Percentiles rank a stretch among this genome's conserved stretches.
phyloP scores from a whole-genome alignment of 1,284 basidiomycete species.

The Heterobasidion irregulare region DNA sequence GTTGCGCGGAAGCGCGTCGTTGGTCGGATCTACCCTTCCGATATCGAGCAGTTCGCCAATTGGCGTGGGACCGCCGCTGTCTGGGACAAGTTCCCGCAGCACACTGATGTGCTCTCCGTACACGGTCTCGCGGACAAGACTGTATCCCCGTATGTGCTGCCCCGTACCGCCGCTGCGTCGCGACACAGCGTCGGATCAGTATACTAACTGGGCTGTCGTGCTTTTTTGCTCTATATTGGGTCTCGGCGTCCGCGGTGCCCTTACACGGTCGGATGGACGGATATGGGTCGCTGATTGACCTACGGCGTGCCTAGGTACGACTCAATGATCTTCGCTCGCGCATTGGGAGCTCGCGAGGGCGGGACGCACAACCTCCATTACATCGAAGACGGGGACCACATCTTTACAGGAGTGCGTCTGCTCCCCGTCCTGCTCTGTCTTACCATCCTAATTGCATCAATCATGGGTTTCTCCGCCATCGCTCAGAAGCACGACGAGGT shows the following conservation, averaged over 20 bases:
- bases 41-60: slow-evolving; percentile 47
- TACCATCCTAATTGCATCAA: not conserved
- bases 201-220: not conserved
- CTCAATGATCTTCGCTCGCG: slow-evolving; percentile 56
- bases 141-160: slow-evolving; percentile 53
- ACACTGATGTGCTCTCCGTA: slow-evolving; percentile 55
- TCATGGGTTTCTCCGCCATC: not conserved
- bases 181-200: not conserved
- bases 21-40: slow-evolving; percentile 44
- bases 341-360: slow-evolving; percentile 43
- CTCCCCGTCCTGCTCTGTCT: not conserved
- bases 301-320: slow-evolving; percentile 44
- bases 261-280: too few relatives aligned
- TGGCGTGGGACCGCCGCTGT: slow-evolving; percentile 54
- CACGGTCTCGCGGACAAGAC: slow-evolving; percentile 58
- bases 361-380: slow-evolving; percentile 63
- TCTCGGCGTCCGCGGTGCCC: not conserved
- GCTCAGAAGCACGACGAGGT: slow-evolving; percentile 47
- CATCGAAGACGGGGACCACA: slow-evolving; percentile 67
- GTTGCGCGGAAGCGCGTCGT: slow-evolving; percentile 53
- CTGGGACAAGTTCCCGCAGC: slow-evolving; percentile 52
- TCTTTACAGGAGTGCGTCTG: slow-evolving; percentile 50
- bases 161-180: not conserved
- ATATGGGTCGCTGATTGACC: not conserved
- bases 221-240: not conserved